phyloP scores from a whole-genome alignment of 1,284 basidiomycete species.

The Ceratobasidium sp. region DNA sequence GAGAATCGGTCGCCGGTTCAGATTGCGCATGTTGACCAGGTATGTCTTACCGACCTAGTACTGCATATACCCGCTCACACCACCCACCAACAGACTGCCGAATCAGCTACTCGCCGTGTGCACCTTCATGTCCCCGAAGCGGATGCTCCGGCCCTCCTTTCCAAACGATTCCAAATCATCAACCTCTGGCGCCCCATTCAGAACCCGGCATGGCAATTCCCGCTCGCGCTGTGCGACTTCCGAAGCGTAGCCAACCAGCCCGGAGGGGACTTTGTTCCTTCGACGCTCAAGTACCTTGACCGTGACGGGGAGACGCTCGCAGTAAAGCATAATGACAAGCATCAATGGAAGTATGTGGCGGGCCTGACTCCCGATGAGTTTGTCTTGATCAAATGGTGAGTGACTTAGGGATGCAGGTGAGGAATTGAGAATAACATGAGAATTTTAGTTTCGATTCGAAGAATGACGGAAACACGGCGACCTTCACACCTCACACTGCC shows the following conservation, averaged over 20 bases:
- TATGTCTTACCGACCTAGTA: not conserved
- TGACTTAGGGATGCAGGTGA: slow-evolving; percentile 12
- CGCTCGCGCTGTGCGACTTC: slow-evolving; percentile 73
- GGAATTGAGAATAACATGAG: not conserved
- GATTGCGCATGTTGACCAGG: slow-evolving; percentile 67
- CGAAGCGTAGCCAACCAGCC: slow-evolving; percentile 61
- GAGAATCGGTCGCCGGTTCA: slow-evolving; percentile 63
- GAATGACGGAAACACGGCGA: slow-evolving; percentile 64
- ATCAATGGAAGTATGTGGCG: slow-evolving; percentile 74
- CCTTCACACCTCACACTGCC: slow-evolving; percentile 72
- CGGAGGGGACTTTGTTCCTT: slow-evolving; percentile 62
- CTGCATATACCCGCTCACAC: not conserved
- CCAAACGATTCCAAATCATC: slow-evolving; percentile 73
- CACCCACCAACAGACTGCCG: slow-evolving; percentile 58
- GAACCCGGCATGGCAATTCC: slow-evolving; percentile 67
- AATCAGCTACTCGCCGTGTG: slow-evolving; percentile 65
- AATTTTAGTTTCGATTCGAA: slow-evolving; percentile 26
- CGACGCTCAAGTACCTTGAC: slow-evolving; percentile 67
- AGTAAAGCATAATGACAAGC: slow-evolving; percentile 67
- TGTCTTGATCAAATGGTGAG: slow-evolving; percentile 77
- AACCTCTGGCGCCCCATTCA: slow-evolving; percentile 79
- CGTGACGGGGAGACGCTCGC: slow-evolving; percentile 70
- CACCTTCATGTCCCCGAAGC: slow-evolving; percentile 66
- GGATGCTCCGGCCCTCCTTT: slow-evolving; percentile 63
- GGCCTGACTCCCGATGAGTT: slow-evolving; percentile 74